Evolutionary conservation across 208 protist genomes (phyloP).

Genomic region (Leishmania martiniquensis): DNA sequence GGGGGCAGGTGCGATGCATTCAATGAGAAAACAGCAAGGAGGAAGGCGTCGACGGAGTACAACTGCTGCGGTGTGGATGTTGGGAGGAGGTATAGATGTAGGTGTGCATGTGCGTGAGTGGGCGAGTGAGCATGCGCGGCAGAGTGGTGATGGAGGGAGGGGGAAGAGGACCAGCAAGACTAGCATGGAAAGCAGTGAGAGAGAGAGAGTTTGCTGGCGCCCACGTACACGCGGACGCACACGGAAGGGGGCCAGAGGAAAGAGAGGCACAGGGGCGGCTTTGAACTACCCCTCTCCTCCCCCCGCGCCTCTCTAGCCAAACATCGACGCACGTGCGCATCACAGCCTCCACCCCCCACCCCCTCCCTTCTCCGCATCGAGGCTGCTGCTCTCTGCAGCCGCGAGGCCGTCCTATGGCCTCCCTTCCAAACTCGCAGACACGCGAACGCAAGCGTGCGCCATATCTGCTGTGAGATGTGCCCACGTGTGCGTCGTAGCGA

Average conservation of each 20-base stretch:
- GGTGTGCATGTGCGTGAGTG: neutral
- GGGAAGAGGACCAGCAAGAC: neutral
- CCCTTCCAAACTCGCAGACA: neutral
- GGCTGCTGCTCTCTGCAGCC: too few relatives aligned
- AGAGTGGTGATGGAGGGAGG: neutral
- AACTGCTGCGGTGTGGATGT: neutral
- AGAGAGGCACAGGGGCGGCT: neutral
- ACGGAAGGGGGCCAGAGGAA: neutral
- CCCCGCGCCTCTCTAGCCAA: neutral
- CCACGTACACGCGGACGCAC: neutral
- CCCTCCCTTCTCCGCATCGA: neutral
- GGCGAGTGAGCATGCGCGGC: neutral
- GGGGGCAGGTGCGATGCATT: neutral
- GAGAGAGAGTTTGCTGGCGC: neutral
- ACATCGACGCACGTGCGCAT: neutral
- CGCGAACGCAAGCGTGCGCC: neutral
- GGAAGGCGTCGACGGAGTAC: neutral
- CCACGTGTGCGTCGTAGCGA: neutral
- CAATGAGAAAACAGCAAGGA: too few relatives aligned
- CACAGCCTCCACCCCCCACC: neutral
- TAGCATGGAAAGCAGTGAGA: neutral
- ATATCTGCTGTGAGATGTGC: neutral
- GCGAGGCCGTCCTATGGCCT: neutral
- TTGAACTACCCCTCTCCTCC: neutral
- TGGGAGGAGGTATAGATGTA: neutral